Conservation (phyloP, 768 basidiomycete genomes). For the Collybia mongolica region DNA sequence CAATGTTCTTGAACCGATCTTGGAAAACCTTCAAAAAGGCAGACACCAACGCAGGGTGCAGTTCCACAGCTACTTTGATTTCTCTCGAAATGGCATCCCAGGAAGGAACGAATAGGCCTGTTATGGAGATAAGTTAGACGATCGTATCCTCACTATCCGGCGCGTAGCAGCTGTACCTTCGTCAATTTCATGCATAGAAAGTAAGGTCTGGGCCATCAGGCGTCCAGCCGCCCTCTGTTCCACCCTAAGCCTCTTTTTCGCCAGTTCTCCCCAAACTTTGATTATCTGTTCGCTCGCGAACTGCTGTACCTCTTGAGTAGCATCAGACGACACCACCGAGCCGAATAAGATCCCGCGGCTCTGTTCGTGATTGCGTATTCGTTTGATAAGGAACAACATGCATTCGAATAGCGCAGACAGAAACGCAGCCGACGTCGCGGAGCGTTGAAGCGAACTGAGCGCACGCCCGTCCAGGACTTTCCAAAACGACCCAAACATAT, state of each 20-base stretch:
- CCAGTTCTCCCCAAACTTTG: conserved; percentile 49
- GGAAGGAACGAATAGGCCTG: conserved; percentile 47
- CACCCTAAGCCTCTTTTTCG: conserved; percentile 41
- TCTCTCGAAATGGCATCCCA: conserved; percentile 41
- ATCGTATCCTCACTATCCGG: too few relatives aligned
- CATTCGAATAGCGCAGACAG: conserved; percentile 71
- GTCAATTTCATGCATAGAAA: conserved; percentile 30
- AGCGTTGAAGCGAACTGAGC: conserved; percentile 54
- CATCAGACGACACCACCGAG: background rate
- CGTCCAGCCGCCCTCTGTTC: conserved; percentile 42
- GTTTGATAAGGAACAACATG: conserved; percentile 52
- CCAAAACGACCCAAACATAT: conserved; percentile 81
- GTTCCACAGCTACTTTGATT: conserved; percentile 21
- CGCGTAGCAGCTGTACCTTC: conserved; percentile 10
- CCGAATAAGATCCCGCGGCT: too few relatives aligned
- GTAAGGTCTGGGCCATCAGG: conserved; percentile 40
- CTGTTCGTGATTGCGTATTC: conserved; percentile 24
- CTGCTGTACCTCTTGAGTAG: conserved; percentile 6
- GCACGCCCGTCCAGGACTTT: conserved; percentile 71
- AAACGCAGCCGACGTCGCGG: conserved; percentile 60
- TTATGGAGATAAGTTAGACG: background rate
- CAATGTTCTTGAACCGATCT: conserved; percentile 33
- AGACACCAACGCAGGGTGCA: conserved; percentile 35
- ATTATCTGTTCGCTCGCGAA: conserved; percentile 46
- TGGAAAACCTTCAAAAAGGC: conserved; percentile 45